Percentiles rank a stretch among this genome's conserved stretches.
Evolutionary conservation across 2,329 filamentous ascomycete genomes (phyloP).

Genomic region (Mycosphaerella sp.): DNA sequence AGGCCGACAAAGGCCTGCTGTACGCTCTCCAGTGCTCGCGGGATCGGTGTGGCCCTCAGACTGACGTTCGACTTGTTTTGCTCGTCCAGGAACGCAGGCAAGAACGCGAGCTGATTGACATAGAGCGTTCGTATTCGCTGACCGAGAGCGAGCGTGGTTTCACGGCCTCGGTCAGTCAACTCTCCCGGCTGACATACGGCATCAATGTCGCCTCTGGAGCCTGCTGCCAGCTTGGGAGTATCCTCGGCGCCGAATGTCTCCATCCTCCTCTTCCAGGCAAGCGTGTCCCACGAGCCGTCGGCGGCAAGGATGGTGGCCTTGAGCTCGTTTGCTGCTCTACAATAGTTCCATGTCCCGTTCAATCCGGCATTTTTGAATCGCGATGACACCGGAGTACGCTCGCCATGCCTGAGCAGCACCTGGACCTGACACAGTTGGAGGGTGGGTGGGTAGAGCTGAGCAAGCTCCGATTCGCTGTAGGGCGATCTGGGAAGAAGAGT

Average conservation of each 20-base stretch:
- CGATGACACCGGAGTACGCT: constrained; percentile 77
- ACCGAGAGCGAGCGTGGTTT: constrained; percentile 45
- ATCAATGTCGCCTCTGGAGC: constrained; percentile 65
- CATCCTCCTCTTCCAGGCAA: constrained; percentile 63
- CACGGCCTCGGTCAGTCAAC: constrained; percentile 45
- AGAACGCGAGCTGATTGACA: constrained; percentile 45
- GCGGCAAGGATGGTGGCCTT: constrained; percentile 53
- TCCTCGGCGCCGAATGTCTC: constrained; percentile 67
- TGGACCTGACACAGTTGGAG: constrained; percentile 86
- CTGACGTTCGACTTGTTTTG: constrained; percentile 36
- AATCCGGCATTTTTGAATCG: constrained; percentile 65
- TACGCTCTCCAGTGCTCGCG: constrained; percentile 45
- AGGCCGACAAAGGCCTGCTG: constrained; percentile 47
- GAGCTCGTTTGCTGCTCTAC: constrained; percentile 66
- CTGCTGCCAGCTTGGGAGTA: constrained; percentile 59
- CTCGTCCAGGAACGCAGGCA: constrained; percentile 40
- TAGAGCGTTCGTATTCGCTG: constrained; percentile 45
- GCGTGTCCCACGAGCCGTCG: constrained; percentile 51
- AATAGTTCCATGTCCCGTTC: constrained; percentile 75
- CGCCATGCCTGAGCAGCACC: constrained; percentile 52
- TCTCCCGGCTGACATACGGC: constrained; percentile 64
- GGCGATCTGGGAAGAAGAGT: constrained; percentile 65
- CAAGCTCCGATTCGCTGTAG: constrained; percentile 75
- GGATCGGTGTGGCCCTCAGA: constrained; percentile 45
- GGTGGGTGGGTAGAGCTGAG: constrained; percentile 68